Conservation (phyloP, 176 grass and related monocot genomes). For the Oryza glumipatula region DNA sequence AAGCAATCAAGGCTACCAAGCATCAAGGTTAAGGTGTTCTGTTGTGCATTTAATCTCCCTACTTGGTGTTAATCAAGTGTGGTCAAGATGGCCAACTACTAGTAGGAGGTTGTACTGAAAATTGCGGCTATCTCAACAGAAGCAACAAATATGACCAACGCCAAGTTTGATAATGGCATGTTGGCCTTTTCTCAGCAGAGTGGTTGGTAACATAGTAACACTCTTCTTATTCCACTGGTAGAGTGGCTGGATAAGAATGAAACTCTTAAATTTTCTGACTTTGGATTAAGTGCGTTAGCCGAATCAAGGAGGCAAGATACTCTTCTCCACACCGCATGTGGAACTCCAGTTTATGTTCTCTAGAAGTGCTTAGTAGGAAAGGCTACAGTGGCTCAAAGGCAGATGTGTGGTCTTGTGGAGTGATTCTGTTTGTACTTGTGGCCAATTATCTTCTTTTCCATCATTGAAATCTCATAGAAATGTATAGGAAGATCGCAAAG, state of each 20-base stretch:
- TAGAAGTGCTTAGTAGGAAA: slow-evolving; percentile 71
- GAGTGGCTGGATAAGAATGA: slow-evolving; percentile 58
- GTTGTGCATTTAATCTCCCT: too few species aligned
- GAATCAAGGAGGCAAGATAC: slow-evolving; percentile 76
- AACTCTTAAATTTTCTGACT: slow-evolving; percentile 76
- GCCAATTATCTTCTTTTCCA: slow-evolving; percentile 83
- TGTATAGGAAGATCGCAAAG: slow-evolving; percentile 82
- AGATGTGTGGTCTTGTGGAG: slow-evolving; percentile 89
- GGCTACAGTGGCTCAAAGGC: slow-evolving; percentile 76
- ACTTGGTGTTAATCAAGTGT: neutral
- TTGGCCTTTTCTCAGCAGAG: neutral
- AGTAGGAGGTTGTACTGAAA: neutral
- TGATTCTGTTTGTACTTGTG: slow-evolving; percentile 80
- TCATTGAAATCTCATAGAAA: slow-evolving; percentile 75
- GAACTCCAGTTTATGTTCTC: slow-evolving; percentile 85
- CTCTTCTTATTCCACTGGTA: neutral
- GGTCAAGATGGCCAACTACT: neutral
- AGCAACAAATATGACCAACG: neutral
- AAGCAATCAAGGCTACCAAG: too few species aligned
- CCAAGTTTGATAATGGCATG: neutral
- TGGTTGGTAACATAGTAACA: too few species aligned
- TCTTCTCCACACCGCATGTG: slow-evolving; percentile 75
- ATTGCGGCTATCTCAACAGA: neutral
- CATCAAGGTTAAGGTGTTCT: neutral
- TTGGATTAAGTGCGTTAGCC: slow-evolving; percentile 75